Percentiles rank a stretch among this genome's conserved stretches.
These are phyloP conservation scores for Chaetomidium leptoderma DNA, from an alignment of 495 filamentous ascomycete genomes.

Conservation along the genomic window DNA sequence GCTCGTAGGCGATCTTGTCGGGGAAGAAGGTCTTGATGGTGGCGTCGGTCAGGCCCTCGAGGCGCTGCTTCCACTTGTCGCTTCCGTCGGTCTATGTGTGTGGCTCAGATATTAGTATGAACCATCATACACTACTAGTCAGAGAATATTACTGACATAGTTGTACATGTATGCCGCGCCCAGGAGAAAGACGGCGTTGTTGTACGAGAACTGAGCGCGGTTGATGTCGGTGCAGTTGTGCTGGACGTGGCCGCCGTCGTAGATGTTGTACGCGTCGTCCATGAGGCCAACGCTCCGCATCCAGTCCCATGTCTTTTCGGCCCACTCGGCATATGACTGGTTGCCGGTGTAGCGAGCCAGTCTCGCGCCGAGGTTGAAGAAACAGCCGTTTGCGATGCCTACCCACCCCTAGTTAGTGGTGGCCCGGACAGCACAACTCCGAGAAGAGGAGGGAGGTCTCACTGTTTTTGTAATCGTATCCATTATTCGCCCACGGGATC, in stretches of 20 bases:
- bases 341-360: constrained; percentile 76
- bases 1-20: constrained; percentile 53
- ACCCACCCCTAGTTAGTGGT: too few relatives aligned
- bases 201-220: constrained; percentile 71
- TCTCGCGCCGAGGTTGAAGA: constrained; percentile 79
- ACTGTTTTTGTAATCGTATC: constrained; percentile 89
- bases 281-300: constrained; percentile 58
- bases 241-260: constrained; percentile 66
- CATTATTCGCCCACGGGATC: constrained; percentile 69
- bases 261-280: constrained; percentile 59
- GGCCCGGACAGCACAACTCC: too few relatives aligned
- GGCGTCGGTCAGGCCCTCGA: constrained; percentile 56
- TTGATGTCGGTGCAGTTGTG: constrained; percentile 61
- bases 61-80: constrained; percentile 55
- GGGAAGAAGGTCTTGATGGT: constrained; percentile 58
- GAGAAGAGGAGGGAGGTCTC: too few relatives aligned
- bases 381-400: constrained; percentile 75
- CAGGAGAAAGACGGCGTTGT: constrained; percentile 64
- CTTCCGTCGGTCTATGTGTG: constrained; percentile 51
- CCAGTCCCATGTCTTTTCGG: constrained; percentile 72
- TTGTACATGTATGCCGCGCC: constrained; percentile 79
- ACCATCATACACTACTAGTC: too few relatives aligned
- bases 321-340: constrained; percentile 71
- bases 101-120: background rate
- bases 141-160: constrained; percentile 47